Base-by-base conservation (phyloP, 371 early-diverging fungal species). In the Vittaforma corneae region DNA sequence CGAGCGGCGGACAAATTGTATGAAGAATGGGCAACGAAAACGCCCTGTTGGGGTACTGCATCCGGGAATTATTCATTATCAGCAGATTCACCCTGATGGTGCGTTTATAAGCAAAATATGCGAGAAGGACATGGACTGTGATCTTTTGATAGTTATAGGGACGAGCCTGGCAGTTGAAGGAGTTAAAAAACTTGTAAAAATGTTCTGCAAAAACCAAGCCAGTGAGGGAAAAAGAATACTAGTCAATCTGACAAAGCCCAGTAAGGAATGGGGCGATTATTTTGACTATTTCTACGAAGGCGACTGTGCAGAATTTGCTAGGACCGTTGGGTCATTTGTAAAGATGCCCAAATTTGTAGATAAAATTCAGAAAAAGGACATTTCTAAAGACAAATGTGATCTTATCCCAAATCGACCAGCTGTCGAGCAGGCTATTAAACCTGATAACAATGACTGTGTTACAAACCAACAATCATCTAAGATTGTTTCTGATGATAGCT, bases 131-230 rank as follows among this genome's bases (percentile, higher is more conserved):
- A 48, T 9, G 18, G 20, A 82, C 40, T 84, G 80, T 66, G 89
- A 92, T 76, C 74, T 95, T 16, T 74, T 95, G 64, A 81, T 97
- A 57, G 89, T 97, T 22, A 89, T 96, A 83, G 98, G 98, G 28
- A 97, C 98, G 14, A 88, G 89, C 4, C 83, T 97, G 20, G 90
- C 90, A 73, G 89, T 95, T 22, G 84, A 86, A 68, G 97, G 94
- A 0, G 83, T 93, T 38, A 88, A 88, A 57, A 80, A 83, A 72
- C 82, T 96, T 37, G 86, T 93, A 34, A 87, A 87, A 72, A 84
- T 87, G 38, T 83, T 91, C 37, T 44, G 30, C 16, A 68, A 57
- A 46, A 45, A 32, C n/a, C 38, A 9, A 37, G 66, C 40, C 2
- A 73, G 65, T 18, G 33, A 63, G 18, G 74, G 74, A 0, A 65